Base-by-base conservation (phyloP, 345 rosid species). In the Syzygium grande region DNA sequence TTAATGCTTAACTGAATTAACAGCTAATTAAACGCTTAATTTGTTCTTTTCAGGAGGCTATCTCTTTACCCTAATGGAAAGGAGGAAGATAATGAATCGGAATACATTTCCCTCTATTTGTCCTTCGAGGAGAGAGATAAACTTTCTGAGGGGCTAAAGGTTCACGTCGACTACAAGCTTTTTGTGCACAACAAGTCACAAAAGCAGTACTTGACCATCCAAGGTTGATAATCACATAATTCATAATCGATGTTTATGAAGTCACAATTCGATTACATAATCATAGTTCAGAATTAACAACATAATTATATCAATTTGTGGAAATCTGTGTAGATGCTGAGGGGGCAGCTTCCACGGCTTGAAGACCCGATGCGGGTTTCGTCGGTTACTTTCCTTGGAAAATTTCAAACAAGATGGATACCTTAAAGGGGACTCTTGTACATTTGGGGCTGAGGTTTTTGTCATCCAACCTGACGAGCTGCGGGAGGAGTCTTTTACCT, bases 51-150 rank as follows among this genome's bases (percentile, higher is more conserved):
- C 84, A 87, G 86, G 89, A 86, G 88, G 52, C n/a, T 88, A 58
- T 46, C 49, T 30, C 61, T 89, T 23, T 87, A 87, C 61, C 90
- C 90, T 25, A 54, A 78, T 49, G 87, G 91, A 29, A 85, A 88
- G 58, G 30, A 84, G 86, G 43, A 68, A 25, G 30, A 56, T 14
- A 15, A 84, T 46, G 87, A 56, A 22, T 23, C 43, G n/a, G 84
- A 86, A 4, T n/a, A 46, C 53, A 80, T 85, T 21, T 89, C 90
- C 11, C 80, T 89, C 7, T 87, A 87, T 78, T 55, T 87, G 68
- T 41, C 59, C 58, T 58, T 87, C 6, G 88, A 43, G 51, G 86
- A 49, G 65, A 68, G 53, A 3, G 52, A 85, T 52, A 23, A 12
- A 10, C 80, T 43, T 78, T 41, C 78, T n/a, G 53, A 11, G 15